Conservation (phyloP, 495 filamentous ascomycete genomes). For the Penicillium roqueforti region DNA sequence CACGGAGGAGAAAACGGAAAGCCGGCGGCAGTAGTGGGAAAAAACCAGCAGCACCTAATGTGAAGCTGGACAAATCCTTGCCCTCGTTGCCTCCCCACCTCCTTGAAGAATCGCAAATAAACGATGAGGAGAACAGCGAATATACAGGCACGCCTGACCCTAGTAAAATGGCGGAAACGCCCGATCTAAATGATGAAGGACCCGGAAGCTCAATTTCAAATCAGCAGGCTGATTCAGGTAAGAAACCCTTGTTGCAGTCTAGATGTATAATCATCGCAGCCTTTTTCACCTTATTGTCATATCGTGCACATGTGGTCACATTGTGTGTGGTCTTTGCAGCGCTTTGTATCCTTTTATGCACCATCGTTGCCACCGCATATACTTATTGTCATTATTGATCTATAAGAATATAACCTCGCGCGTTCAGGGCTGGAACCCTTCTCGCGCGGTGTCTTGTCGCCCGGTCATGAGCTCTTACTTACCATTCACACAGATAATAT, state of each 20-base stretch:
- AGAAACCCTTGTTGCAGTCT: slow-evolving; percentile 1
- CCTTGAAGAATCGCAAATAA: slow-evolving; percentile 57
- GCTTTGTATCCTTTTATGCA: not conserved
- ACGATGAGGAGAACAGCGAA: slow-evolving; percentile 63
- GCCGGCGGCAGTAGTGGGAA: slow-evolving; percentile 46
- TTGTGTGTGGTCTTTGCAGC: not conserved
- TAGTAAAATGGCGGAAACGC: slow-evolving; percentile 17
- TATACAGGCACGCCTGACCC: slow-evolving; percentile 65
- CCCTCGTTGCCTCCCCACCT: slow-evolving; percentile 83
- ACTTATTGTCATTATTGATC: not conserved
- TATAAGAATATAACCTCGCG: not conserved
- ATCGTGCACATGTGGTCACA: no score
- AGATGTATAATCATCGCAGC: not conserved
- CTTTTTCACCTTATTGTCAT: not conserved
- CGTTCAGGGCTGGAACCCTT: no score
- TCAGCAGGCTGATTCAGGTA: slow-evolving; percentile 20
- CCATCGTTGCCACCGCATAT: not conserved
- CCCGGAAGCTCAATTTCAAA: slow-evolving; percentile 11
- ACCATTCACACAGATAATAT: slow-evolving; percentile 45
- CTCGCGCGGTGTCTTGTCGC: no score
- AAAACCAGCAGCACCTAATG: slow-evolving; percentile 53
- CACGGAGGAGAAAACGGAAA: slow-evolving; percentile 85
- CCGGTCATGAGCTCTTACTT: not conserved
- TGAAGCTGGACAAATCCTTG: slow-evolving; percentile 87
- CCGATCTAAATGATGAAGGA: slow-evolving; percentile 12